phyloP scores from a whole-genome alignment of 2,329 filamentous ascomycete species.

The Pseudocercospora pini-densiflorae region DNA sequence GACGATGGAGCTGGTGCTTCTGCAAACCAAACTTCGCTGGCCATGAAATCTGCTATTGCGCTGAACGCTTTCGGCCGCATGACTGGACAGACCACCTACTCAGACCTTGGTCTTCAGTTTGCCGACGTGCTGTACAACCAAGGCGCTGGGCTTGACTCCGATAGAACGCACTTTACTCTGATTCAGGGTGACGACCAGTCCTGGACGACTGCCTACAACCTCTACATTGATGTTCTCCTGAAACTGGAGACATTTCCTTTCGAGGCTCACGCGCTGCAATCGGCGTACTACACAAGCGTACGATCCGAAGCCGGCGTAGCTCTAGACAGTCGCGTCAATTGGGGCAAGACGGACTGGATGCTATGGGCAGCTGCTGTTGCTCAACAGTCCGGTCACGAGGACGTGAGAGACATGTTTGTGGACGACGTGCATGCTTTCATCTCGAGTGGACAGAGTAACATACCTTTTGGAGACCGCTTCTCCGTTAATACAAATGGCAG shows the following conservation, averaged over 20 bases:
- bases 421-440: slow-evolving; percentile 5
- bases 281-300: slow-evolving; percentile 55
- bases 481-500: slow-evolving; percentile 24
- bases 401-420: slow-evolving; percentile 35
- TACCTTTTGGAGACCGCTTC: background rate
- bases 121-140: slow-evolving; percentile 51
- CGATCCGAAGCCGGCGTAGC: slow-evolving; percentile 53
- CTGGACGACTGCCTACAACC: slow-evolving; percentile 55
- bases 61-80: slow-evolving; percentile 52
- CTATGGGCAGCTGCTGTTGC: slow-evolving; percentile 50
- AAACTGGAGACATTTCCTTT: slow-evolving; percentile 52
- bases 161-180: slow-evolving; percentile 50
- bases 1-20: slow-evolving; percentile 38
- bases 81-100: slow-evolving; percentile 44
- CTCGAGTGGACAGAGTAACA: background rate
- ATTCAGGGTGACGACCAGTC: slow-evolving; percentile 44
- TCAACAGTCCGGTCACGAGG: slow-evolving; percentile 27
- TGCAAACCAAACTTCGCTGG: slow-evolving; percentile 53
- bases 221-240: slow-evolving; percentile 55
- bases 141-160: slow-evolving; percentile 46
- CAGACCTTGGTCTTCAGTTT: slow-evolving; percentile 41
- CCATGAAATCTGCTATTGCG: slow-evolving; percentile 53
- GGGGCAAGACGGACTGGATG: slow-evolving; percentile 51
- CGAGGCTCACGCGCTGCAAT: slow-evolving; percentile 56
- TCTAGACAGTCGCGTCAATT: slow-evolving; percentile 50